Conservation (phyloP, 2,329 filamentous ascomycete species). For the Fusarium virguliforme region DNA sequence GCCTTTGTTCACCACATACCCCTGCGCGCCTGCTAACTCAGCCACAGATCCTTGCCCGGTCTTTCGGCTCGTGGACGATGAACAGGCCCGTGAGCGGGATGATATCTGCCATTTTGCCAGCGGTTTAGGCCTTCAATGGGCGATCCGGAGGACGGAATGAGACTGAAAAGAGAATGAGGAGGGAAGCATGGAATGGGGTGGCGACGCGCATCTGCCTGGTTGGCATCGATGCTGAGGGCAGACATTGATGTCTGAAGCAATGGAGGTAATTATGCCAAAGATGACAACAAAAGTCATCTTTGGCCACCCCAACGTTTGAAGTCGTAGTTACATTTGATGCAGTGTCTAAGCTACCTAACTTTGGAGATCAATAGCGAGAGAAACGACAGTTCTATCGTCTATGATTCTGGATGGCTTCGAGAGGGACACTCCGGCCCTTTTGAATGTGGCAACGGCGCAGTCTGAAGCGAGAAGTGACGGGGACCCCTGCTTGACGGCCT, state of each 20-base stretch:
- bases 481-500: no score
- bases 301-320: not conserved
- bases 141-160: not conserved
- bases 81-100: not conserved
- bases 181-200: not conserved
- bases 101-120: not conserved
- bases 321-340: not conserved
- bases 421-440: no score
- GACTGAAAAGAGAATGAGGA: not conserved
- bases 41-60: not conserved
- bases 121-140: not conserved
- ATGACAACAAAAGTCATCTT: not conserved
- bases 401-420: not conserved
- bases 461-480: no score
- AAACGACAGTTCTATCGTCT: not conserved
- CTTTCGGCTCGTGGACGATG: not conserved
- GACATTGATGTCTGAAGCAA: not conserved
- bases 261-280: slow-evolving; percentile 5
- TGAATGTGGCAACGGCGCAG: no score
- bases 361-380: not conserved
- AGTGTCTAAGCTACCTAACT: not conserved
- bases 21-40: not conserved
- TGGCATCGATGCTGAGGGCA: not conserved
- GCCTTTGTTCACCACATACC: not conserved
- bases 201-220: not conserved